Evolutionary conservation across 139 green algal genomes (phyloP).

Genomic region (Chlamydomonas eustigma): DNA sequence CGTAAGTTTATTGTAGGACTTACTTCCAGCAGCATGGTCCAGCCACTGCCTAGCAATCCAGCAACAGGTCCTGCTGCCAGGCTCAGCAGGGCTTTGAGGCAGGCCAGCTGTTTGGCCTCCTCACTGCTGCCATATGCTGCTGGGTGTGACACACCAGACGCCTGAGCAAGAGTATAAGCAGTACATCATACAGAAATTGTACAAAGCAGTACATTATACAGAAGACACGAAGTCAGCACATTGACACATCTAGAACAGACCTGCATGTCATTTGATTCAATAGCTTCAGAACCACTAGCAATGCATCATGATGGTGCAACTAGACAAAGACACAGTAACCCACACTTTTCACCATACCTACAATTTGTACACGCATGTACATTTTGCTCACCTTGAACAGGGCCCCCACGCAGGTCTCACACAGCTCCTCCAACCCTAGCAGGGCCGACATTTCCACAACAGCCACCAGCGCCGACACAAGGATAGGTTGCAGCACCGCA

Average conservation of each 20-base stretch:
- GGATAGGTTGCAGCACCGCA: constrained; percentile 24
- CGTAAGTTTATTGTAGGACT: no score
- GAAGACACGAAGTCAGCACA: no score
- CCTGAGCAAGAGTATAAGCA: no score
- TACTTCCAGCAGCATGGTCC: constrained; percentile 60
- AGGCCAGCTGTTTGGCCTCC: constrained; percentile 60
- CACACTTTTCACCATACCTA: no score
- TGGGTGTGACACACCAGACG: constrained; percentile 22
- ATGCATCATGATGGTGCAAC: no score
- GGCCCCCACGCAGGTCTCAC: constrained; percentile 27
- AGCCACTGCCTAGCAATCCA: constrained; percentile 65
- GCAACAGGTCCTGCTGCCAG: constrained; percentile 54
- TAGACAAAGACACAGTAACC: not conserved
- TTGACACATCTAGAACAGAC: no score
- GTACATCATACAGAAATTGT: no score
- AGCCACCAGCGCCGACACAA: constrained; percentile 43
- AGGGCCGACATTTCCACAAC: constrained; percentile 55
- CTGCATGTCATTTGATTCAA: no score
- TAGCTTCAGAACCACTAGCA: no score
- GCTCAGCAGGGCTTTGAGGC: constrained; percentile 55
- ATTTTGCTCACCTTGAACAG: constrained; percentile 18
- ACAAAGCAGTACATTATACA: no score
- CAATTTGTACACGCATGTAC: no score
- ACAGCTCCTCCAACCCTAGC: constrained; percentile 59
- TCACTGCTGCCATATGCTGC: constrained; percentile 22